Evolutionary conservation across 1,284 basidiomycete species (phyloP).

Genomic region (Neotropicomus parvogracilis): DNA sequence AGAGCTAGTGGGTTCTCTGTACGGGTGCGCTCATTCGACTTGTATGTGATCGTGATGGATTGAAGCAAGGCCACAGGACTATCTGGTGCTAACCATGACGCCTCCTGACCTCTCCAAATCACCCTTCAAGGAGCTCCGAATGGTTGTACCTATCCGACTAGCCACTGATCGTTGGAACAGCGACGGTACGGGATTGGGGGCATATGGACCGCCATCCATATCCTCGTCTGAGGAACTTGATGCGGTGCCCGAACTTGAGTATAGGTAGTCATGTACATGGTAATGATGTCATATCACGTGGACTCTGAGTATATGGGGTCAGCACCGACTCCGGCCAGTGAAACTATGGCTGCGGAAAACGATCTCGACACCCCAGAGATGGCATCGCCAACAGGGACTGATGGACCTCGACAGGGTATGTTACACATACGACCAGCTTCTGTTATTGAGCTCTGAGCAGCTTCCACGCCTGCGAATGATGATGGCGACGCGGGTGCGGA

Average conservation of each 20-base stretch:
- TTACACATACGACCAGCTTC: background rate
- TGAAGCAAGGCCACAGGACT: slow-evolving; percentile 45
- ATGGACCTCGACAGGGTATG: slow-evolving; percentile 38
- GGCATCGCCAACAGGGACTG: slow-evolving; percentile 27
- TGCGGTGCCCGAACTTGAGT: slow-evolving; percentile 11
- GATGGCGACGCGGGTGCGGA: slow-evolving; percentile 33
- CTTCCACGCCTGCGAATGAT: slow-evolving; percentile 34
- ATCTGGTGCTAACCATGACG: slow-evolving; percentile 54
- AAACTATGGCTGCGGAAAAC: background rate
- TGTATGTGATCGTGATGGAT: background rate
- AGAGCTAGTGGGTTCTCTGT: slow-evolving; percentile 62
- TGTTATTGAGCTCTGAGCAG: slow-evolving; percentile 21
- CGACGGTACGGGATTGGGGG: slow-evolving; percentile 39
- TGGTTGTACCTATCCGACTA: slow-evolving; percentile 60
- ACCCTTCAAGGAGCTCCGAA: slow-evolving; percentile 55
- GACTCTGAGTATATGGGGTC: slow-evolving; percentile 5
- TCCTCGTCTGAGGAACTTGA: slow-evolving; percentile 30
- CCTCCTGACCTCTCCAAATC: slow-evolving; percentile 54
- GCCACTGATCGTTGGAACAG: slow-evolving; percentile 58
- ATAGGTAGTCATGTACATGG: slow-evolving; percentile 5
- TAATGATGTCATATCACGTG: slow-evolving; percentile 35
- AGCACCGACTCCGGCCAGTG: too few species aligned
- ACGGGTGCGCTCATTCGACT: slow-evolving; percentile 40
- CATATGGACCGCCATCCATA: slow-evolving; percentile 28
- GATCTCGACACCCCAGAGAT: too few species aligned